Base-by-base conservation (phyloP, 495 filamentous ascomycete genomes). In the Hypoxylon crocopeplum region DNA sequence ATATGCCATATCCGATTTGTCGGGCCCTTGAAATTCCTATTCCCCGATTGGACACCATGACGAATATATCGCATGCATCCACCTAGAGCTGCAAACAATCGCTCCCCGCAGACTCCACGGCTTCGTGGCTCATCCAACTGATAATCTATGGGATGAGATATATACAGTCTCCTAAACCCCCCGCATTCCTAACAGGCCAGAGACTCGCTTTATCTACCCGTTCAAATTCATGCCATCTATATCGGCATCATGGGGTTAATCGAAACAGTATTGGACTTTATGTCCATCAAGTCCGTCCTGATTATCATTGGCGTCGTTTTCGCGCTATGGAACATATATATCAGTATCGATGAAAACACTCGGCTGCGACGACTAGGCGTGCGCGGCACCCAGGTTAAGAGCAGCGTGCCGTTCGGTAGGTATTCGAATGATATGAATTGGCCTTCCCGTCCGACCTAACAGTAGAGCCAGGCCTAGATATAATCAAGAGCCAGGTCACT, bases 401-500 rank as follows among this genome's bases (percentile, higher is more conserved):
- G 44, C 36, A 44, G 24, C n/a, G 3, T 64, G 0, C 67, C 67
- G 0, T 67, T 72, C 22, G 67, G 67, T 72, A 29, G 55, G 63
- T 55, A 12, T 25, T n/a, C 16, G 7, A 24, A 16, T 10, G 16
- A n/a, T n/a, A n/a, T n/a, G 8, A 25, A 32, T 13, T 49, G 1
- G 7, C 13, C 16, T 33, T 29, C 30, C 24, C 17, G n/a, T 19
- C 13, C 16, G n/a, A 22, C 17, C 64, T 72, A 48, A 62, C 21
- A 17, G 38, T 24, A 50, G 48, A 39, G 7, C 6, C 64, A 89
- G 88, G 84, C 39, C 49, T 92, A 37, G 87, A 88, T 66, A 75
- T 88, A 36, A 72, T 93, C 32, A 74, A 74, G 59, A 64, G 71
- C 1, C 77, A 79, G 19, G 64, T 89, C 12, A 54, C 68, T n/a